Percentiles rank a stretch among this genome's conserved stretches.
Evolutionary conservation across 2,329 filamentous ascomycete species (phyloP).

Genomic region (Cladobotryum protrusum): DNA sequence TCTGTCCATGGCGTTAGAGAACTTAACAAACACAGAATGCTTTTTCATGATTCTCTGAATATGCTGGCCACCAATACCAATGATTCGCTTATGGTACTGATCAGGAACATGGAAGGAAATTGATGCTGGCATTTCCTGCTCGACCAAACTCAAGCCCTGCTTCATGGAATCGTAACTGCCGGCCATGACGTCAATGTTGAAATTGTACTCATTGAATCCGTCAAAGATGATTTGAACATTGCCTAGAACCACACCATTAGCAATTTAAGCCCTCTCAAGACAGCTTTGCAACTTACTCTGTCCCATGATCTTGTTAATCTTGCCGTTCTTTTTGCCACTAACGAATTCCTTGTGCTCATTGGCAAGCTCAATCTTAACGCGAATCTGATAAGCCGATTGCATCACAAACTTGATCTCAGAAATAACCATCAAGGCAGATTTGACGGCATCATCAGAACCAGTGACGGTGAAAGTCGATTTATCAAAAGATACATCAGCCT

Average conservation of each 20-base stretch:
- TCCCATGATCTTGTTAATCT: constrained; percentile 99
- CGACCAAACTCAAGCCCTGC: constrained; percentile 83
- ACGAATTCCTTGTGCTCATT: constrained; percentile 99
- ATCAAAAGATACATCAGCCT: constrained; percentile 90
- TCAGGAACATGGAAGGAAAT: constrained; percentile 99
- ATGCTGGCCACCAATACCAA: constrained; percentile 95
- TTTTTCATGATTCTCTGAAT: constrained; percentile 99
- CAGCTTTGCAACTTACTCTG: constrained; percentile 53
- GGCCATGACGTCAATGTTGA: constrained; percentile 96
- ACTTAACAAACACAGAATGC: constrained; percentile 99
- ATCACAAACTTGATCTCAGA: constrained; percentile 85
- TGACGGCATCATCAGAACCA: constrained; percentile 92
- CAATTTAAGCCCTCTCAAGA: neutral
- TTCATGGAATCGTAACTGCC: constrained; percentile 91
- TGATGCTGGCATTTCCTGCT: constrained; percentile 98
- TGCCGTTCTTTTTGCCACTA: constrained; percentile 98
- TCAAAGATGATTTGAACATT: constrained; percentile 99
- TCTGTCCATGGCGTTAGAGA: constrained; percentile 97
- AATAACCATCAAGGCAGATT: constrained; percentile 89
- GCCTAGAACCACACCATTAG: constrained; percentile 37
- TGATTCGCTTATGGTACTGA: constrained; percentile 98
- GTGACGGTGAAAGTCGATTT: constrained; percentile 91
- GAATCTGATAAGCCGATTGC: constrained; percentile 83
- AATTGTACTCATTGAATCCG: constrained; percentile 99
- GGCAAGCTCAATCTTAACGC: constrained; percentile 96